Evolutionary conservation across 1,139 yeast species (phyloP).

Genomic region (Saccharomyces pastorianus): DNA sequence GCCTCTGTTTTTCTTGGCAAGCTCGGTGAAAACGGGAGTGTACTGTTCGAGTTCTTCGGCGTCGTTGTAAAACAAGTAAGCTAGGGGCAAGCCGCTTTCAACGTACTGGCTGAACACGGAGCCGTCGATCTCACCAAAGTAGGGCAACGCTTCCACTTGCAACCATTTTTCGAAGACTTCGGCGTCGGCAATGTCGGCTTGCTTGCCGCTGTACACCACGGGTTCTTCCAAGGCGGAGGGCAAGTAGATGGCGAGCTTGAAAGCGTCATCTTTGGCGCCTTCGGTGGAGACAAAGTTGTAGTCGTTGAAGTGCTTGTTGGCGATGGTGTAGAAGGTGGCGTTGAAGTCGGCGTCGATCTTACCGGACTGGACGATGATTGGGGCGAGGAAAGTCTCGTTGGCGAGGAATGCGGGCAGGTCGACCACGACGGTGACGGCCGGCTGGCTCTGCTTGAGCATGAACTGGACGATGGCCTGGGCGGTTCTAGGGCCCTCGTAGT

Average conservation of each 20-base stretch:
- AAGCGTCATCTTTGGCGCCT: conserved; percentile 36
- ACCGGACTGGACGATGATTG: conserved; percentile 32
- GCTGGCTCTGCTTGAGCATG: conserved; percentile 81
- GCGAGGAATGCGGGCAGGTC: conserved; percentile 44
- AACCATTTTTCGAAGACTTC: conserved; percentile 46
- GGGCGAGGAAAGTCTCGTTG: conserved; percentile 36
- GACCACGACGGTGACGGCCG: conserved; percentile 58
- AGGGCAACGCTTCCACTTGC: conserved; percentile 66
- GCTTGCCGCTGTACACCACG: conserved; percentile 33
- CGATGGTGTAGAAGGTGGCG: conserved; percentile 25
- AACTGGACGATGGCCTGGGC: conserved; percentile 68
- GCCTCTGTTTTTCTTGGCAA: conserved; percentile 75
- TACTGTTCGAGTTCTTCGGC: conserved; percentile 58
- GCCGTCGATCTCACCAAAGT: conserved; percentile 85
- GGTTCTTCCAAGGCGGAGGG: conserved; percentile 33
- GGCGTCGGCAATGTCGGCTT: conserved; percentile 26
- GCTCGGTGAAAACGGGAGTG: conserved; percentile 44
- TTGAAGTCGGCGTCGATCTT: conserved; percentile 19
- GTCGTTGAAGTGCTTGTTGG: conserved; percentile 19
- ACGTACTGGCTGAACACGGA: conserved; percentile 71
- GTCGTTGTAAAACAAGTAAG: conserved; percentile 74
- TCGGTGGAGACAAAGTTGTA: conserved; percentile 15
- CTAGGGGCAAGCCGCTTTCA: conserved; percentile 67
- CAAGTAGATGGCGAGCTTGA: conserved; percentile 9
- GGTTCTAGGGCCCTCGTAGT: conserved; percentile 79